These are phyloP conservation scores for Saccharomycopsis schoenii DNA, from an alignment of 805 yeast species.

Conservation along the genomic window DNA sequence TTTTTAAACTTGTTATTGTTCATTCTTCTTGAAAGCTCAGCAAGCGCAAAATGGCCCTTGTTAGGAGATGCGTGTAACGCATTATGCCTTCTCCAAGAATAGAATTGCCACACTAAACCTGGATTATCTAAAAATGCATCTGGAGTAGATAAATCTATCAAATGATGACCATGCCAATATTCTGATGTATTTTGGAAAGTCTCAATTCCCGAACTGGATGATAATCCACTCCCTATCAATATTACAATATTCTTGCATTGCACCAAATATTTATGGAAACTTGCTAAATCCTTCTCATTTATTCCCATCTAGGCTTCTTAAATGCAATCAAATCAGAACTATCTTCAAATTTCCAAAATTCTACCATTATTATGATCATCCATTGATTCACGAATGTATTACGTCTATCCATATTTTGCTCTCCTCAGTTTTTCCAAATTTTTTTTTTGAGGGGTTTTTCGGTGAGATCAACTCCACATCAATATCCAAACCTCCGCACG, in stretches of 20 bases:
- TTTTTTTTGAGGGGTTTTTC: too few relatives aligned
- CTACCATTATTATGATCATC: not conserved
- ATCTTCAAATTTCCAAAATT: not conserved
- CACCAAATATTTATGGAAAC: slow-evolving; percentile 41
- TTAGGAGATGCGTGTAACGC: slow-evolving; percentile 68
- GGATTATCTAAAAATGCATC: slow-evolving; percentile 83
- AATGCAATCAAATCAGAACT: not conserved
- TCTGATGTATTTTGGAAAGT: slow-evolving; percentile 68
- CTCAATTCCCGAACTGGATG: slow-evolving; percentile 67
- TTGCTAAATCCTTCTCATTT: slow-evolving; percentile 4
- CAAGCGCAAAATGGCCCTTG: slow-evolving; percentile 60
- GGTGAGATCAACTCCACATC: too few relatives aligned
- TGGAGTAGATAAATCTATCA: slow-evolving; percentile 83
- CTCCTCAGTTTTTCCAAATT: too few relatives aligned
- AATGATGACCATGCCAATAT: slow-evolving; percentile 65
- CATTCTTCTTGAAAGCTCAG: slow-evolving; percentile 41
- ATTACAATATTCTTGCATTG: slow-evolving; percentile 44
- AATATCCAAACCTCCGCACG: too few relatives aligned
- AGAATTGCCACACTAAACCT: slow-evolving; percentile 84
- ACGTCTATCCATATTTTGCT: too few relatives aligned
- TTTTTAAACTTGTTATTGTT: slow-evolving; percentile 20
- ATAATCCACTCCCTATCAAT: slow-evolving; percentile 75
- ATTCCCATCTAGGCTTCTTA: not conserved
- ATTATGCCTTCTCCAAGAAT: slow-evolving; percentile 53
- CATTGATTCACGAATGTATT: too few relatives aligned